These are phyloP conservation scores for Volvox reticuliferus DNA, from an alignment of 139 green algal species.

Conservation along the genomic window DNA sequence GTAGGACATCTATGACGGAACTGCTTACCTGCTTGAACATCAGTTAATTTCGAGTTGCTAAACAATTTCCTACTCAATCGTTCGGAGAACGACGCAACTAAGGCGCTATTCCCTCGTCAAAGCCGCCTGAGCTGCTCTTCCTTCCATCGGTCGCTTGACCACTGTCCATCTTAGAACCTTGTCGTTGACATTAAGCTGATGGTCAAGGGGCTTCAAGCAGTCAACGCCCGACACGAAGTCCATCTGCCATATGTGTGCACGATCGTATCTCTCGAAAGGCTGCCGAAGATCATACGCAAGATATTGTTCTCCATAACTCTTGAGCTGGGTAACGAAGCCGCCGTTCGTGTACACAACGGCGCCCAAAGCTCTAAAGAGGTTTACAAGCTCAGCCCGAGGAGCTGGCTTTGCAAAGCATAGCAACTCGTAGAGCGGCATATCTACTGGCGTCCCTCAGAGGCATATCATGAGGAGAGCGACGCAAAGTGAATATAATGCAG, in stretches of 20 bases:
- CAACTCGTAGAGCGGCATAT: slow-evolving; percentile 91
- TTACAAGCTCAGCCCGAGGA: slow-evolving; percentile 37
- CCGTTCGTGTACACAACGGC: slow-evolving; percentile 66
- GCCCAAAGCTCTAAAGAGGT: slow-evolving; percentile 69
- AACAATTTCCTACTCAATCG: too few species aligned
- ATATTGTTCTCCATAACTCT: slow-evolving; percentile 74
- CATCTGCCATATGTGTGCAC: slow-evolving; percentile 87
- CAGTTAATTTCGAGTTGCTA: too few species aligned
- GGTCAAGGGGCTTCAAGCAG: slow-evolving; percentile 69
- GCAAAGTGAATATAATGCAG: too few species aligned
- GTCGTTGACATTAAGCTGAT: slow-evolving; percentile 76
- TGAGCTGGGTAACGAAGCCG: slow-evolving; percentile 83
- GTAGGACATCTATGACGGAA: too few species aligned
- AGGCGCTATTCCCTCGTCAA: neutral
- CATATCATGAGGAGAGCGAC: too few species aligned
- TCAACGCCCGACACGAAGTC: slow-evolving; percentile 71
- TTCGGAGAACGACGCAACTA: too few species aligned
- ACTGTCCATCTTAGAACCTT: slow-evolving; percentile 79
- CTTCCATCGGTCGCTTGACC: slow-evolving; percentile 62
- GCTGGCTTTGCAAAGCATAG: slow-evolving; percentile 78
- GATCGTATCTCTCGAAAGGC: slow-evolving; percentile 66
- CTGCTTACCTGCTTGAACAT: too few species aligned
- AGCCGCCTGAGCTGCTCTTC: too few species aligned
- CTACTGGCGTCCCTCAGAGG: too few species aligned
- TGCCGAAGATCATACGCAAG: slow-evolving; percentile 83